Evolutionary conservation across 441 rosid species (phyloP).

Genomic region (Populus hybrid): DNA sequence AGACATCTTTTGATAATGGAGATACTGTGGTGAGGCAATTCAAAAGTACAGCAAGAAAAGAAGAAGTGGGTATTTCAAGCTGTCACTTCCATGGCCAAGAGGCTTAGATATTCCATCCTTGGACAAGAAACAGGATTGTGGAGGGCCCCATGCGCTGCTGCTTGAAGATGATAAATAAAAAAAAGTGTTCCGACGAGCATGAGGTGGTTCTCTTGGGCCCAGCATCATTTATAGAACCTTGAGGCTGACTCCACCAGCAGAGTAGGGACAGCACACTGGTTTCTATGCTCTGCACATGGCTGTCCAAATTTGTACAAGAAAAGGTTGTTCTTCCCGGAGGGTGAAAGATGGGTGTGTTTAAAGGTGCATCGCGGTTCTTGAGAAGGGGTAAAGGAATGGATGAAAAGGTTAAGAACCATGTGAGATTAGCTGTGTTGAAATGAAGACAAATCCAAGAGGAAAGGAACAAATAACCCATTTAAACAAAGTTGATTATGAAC

Average conservation of each 20-base stretch:
- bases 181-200: slow-evolving; percentile 16
- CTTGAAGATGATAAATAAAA: slow-evolving; percentile 1
- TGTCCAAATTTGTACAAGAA: slow-evolving; percentile 3
- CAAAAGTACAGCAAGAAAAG: background rate
- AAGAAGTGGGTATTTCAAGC: slow-evolving; percentile 6
- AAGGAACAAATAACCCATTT: slow-evolving; percentile 20
- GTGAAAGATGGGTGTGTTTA: background rate
- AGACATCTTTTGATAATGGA: background rate
- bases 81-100: background rate
- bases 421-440: slow-evolving; percentile 14
- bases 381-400: background rate
- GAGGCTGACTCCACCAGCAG: background rate
- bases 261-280: slow-evolving; percentile 31
- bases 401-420: slow-evolving; percentile 14
- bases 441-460: slow-evolving; percentile 5
- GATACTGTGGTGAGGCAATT: background rate
- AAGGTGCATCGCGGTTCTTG: background rate
- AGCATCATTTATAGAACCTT: slow-evolving; percentile 15
- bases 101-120: slow-evolving; percentile 10
- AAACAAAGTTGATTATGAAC: slow-evolving; percentile 17
- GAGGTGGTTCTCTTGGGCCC: slow-evolving; percentile 25
- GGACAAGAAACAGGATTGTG: slow-evolving; percentile 14
- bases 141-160: slow-evolving; percentile 33
- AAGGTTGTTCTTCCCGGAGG: background rate
- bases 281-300: slow-evolving; percentile 37